Conservation (phyloP, 495 filamentous ascomycete species). For the Penicillium coprophilum region DNA sequence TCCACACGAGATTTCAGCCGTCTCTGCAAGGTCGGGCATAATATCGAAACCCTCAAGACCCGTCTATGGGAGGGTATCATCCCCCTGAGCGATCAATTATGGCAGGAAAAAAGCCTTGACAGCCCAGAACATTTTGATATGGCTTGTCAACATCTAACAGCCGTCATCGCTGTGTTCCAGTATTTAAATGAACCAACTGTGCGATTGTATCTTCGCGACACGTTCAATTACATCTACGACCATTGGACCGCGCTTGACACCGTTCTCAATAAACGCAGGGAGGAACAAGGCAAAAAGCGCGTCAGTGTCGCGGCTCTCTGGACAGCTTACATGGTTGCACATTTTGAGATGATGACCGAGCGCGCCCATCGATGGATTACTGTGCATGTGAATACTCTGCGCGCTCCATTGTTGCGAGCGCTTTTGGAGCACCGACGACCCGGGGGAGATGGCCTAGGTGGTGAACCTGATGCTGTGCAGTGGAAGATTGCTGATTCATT, state of each 20-base stretch:
- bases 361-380: constrained; percentile 34
- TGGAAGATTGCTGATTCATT: constrained; percentile 26
- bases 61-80: constrained; percentile 35
- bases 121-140: constrained; percentile 29
- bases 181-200: constrained; percentile 27
- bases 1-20: constrained; percentile 16
- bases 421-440: constrained; percentile 4
- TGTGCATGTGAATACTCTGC: constrained; percentile 22
- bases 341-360: constrained; percentile 29
- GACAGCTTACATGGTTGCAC: constrained; percentile 26
- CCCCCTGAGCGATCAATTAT: constrained; percentile 35
- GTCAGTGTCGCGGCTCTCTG: constrained; percentile 28
- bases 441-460: not conserved
- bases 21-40: constrained; percentile 28
- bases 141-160: constrained; percentile 28
- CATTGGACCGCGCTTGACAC: constrained; percentile 25
- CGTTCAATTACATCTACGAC: constrained; percentile 32
- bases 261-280: constrained; percentile 14
- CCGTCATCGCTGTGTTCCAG: constrained; percentile 34
- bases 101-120: constrained; percentile 34
- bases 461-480: constrained; percentile 11
- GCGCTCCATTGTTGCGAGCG: constrained; percentile 17
- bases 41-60: constrained; percentile 29
- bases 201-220: constrained; percentile 25
- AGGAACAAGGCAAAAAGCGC: not conserved